Evolutionary conservation across 768 basidiomycete species (phyloP).

Genomic region (Mycena pura): DNA sequence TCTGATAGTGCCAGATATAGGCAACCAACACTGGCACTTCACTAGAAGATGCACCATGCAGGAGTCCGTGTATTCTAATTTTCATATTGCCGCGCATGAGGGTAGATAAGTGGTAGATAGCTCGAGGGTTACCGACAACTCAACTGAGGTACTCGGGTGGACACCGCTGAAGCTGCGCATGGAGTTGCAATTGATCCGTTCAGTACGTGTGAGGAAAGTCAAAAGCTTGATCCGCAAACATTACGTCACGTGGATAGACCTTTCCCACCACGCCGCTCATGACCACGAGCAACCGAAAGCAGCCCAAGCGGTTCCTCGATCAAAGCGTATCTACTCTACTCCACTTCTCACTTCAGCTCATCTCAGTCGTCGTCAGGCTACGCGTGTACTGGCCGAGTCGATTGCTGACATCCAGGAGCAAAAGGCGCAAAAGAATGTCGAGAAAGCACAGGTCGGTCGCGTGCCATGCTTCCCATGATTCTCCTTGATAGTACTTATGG

Average conservation of each 20-base stretch:
- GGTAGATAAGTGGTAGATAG: background rate
- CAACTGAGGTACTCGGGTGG: too few species aligned
- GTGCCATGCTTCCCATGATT: slow-evolving; percentile 18
- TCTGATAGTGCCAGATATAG: slow-evolving; percentile 19
- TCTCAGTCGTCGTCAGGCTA: slow-evolving; percentile 45
- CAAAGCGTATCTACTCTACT: slow-evolving; percentile 33
- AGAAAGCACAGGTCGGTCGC: slow-evolving; percentile 47
- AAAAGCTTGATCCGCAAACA: slow-evolving; percentile 13
- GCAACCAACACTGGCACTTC: too few species aligned
- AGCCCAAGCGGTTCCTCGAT: slow-evolving; percentile 44
- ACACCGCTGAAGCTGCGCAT: too few species aligned
- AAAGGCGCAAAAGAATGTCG: slow-evolving; percentile 45
- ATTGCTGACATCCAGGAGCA: slow-evolving; percentile 56
- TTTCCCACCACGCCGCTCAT: slow-evolving; percentile 9
- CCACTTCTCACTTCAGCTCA: background rate
- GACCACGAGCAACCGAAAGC: slow-evolving; percentile 33
- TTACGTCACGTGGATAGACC: background rate
- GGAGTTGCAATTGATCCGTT: slow-evolving; percentile 7
- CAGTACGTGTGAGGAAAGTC: slow-evolving; percentile 5
- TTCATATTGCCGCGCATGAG: slow-evolving; percentile 12
- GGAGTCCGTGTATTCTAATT: too few species aligned
- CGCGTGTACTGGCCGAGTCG: slow-evolving; percentile 51
- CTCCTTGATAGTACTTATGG: background rate
- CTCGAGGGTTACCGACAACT: too few species aligned
- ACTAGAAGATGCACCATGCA: too few species aligned